Evolutionary conservation across 2,329 filamentous ascomycete species (phyloP), one percentile per base, ranked within the genome.

Genomic region (Mollisia scopiformis): DNA sequence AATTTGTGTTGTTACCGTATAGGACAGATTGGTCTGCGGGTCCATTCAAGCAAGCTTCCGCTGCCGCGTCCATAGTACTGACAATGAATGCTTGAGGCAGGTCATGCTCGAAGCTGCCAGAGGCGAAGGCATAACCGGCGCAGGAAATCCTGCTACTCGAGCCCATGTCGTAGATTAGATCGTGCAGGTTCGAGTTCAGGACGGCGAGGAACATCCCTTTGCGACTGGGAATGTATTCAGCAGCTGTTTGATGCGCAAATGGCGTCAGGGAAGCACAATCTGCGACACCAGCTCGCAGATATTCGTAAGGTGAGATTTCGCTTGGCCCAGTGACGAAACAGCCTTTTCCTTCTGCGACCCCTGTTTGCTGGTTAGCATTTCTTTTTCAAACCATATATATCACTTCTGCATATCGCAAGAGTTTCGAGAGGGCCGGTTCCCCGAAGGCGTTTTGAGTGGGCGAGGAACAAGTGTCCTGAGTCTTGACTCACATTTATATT

Each of bases 171-270:
- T 43, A 60, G 2, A 60, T 43, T 2, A 57, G 33, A 21, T 57
- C 58, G n/a, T 60, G 53, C 19, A 52, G 23, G 25, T 56, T 57
- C 1, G 30, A 53, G 30, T 56, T 30, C 7, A 56, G 30, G 13
- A 35, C 31, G 3, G 43, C 58, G 14, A 57, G 41, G 23, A 56
- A 56, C 31, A 60, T 55, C 6, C 13, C 10, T 28, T 56, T 55
- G 6, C 46, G 31, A 35, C 14, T 41, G 11, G 35, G 55, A 6
- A 27, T n/a, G 30, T 27, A 28, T 25, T 50, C 30, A 6, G 75
- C 68, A 11, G 73, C 71, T 8, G 47, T 31, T 14, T 35, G 31
- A 14, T 35, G 16, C 16, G 31, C 31, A 35, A 35, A 14, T 14
- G 31, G 31, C 11, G 16, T 14, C 11, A 35, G 31, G 11, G 31